These are phyloP conservation scores for Cyamopsis tetragonoloba DNA, from an alignment of 306 rosid genomes.

Conservation along the genomic window DNA sequence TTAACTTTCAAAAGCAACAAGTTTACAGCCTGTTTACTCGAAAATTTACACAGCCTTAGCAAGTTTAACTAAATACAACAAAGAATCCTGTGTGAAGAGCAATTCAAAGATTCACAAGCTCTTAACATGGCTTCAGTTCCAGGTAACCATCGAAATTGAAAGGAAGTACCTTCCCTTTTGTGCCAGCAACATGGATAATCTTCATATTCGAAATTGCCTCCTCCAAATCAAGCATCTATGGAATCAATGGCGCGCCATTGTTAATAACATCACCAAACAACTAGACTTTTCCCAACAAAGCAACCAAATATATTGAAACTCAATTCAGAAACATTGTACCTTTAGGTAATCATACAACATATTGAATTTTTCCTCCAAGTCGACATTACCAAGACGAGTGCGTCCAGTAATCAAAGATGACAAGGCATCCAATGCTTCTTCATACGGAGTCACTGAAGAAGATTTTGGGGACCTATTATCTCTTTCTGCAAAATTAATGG, in stretches of 20 bases:
- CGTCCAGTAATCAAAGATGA: constrained; percentile 82
- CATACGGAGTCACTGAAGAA: constrained; percentile 43
- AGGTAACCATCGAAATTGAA: constrained; percentile 17
- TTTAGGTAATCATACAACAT: constrained; percentile 62
- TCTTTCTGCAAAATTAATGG: constrained; percentile 27
- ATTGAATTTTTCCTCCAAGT: constrained; percentile 64
- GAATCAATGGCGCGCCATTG: constrained; percentile 1
- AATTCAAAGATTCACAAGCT: background rate
- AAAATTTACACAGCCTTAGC: too few relatives aligned
- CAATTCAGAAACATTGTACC: constrained; percentile 34
- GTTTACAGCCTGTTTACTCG: background rate
- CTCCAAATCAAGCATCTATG: constrained; percentile 81
- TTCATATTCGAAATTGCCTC: constrained; percentile 75
- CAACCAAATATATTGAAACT: background rate
- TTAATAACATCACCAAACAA: constrained; percentile 6
- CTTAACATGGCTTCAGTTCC: constrained; percentile 4
- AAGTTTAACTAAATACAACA: background rate
- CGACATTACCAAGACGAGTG: constrained; percentile 73
- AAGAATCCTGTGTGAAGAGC: background rate
- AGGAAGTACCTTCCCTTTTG: constrained; percentile 85
- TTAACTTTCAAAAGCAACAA: background rate
- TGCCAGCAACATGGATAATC: constrained; percentile 95
- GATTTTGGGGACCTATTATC: constrained; percentile 36
- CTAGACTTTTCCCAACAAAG: constrained; percentile 10
- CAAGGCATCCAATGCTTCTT: constrained; percentile 76